Conservation (phyloP, 2,329 filamentous ascomycete genomes). For the Beauveria pseudobassiana region DNA sequence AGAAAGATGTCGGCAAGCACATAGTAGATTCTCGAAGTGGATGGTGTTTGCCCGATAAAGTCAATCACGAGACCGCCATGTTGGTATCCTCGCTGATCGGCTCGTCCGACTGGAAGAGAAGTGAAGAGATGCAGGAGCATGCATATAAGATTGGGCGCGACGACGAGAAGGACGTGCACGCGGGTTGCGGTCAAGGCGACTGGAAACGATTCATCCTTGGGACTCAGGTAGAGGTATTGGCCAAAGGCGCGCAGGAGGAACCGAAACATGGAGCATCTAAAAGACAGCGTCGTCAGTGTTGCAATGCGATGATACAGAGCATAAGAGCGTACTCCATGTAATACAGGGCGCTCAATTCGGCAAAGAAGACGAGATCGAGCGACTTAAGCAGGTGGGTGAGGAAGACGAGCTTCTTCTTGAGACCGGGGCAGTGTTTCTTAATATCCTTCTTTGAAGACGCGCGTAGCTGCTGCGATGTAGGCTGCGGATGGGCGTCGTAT, state of each 20-base stretch:
- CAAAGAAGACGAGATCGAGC: constrained; percentile 56
- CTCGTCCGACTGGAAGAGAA: constrained; percentile 48
- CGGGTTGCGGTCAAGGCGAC: constrained; percentile 48
- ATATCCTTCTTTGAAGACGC: constrained; percentile 29
- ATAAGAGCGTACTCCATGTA: constrained; percentile 56
- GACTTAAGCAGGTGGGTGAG: constrained; percentile 52
- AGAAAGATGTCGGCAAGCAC: constrained; percentile 50
- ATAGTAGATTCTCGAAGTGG: constrained; percentile 48
- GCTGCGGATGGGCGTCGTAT: neutral
- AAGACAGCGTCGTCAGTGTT: neutral
- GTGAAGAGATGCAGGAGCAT: constrained; percentile 51
- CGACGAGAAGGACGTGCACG: constrained; percentile 49
- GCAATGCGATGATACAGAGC: neutral
- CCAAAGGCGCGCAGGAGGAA: constrained; percentile 50
- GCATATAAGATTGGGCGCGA: constrained; percentile 53
- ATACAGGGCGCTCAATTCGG: constrained; percentile 57
- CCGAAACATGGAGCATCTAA: constrained; percentile 57
- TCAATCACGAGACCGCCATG: constrained; percentile 62
- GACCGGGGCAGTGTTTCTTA: constrained; percentile 32
- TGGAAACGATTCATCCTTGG: constrained; percentile 49
- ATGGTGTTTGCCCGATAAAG: constrained; percentile 59
- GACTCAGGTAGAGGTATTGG: constrained; percentile 58
- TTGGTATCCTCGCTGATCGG: constrained; percentile 56
- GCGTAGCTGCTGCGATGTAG: constrained; percentile 18
- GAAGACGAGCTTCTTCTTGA: constrained; percentile 53